phyloP scores from a whole-genome alignment of 2,329 filamentous ascomycete species.

The Clonostachys solani region DNA sequence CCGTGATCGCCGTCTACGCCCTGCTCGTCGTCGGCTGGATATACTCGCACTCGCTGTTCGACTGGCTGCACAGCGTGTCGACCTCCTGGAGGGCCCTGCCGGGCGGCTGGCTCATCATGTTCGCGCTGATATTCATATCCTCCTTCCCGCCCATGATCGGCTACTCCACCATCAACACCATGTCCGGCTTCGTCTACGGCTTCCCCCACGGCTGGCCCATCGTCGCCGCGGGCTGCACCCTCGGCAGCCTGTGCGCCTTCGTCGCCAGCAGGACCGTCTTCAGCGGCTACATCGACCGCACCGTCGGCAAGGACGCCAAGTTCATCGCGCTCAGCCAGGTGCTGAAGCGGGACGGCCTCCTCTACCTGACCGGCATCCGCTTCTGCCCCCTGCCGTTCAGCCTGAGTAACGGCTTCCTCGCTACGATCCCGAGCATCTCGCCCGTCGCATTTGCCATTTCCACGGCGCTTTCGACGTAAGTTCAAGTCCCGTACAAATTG shows the following conservation, averaged over 20 bases:
- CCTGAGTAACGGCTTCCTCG: constrained; percentile 88
- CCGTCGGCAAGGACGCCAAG: constrained; percentile 78
- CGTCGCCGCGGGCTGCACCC: constrained; percentile 71
- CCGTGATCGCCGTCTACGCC: constrained; percentile 43
- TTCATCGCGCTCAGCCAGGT: constrained; percentile 88
- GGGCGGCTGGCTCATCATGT: constrained; percentile 72
- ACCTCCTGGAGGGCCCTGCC: constrained; percentile 70
- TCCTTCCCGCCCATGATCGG: constrained; percentile 86
- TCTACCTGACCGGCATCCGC: constrained; percentile 85
- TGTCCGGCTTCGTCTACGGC: constrained; percentile 51
- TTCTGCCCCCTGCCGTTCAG: constrained; percentile 92
- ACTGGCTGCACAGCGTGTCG: constrained; percentile 67
- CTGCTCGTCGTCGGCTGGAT: constrained; percentile 66
- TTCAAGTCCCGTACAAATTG: constrained; percentile 2
- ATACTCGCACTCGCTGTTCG: constrained; percentile 78
- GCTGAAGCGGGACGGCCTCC: constrained; percentile 83
- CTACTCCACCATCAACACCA: constrained; percentile 67
- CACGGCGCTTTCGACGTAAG: constrained; percentile 67
- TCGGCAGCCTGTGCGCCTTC: constrained; percentile 77
- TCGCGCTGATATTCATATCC: constrained; percentile 68
- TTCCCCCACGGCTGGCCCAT: constrained; percentile 73
- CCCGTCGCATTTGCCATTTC: constrained; percentile 74
- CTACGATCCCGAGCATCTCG: constrained; percentile 85
- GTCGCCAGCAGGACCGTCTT: constrained; percentile 75
- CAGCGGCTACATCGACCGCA: constrained; percentile 70